Conservation (phyloP, 2,329 filamentous ascomycete species). For the Endocalyx cinctus region DNA sequence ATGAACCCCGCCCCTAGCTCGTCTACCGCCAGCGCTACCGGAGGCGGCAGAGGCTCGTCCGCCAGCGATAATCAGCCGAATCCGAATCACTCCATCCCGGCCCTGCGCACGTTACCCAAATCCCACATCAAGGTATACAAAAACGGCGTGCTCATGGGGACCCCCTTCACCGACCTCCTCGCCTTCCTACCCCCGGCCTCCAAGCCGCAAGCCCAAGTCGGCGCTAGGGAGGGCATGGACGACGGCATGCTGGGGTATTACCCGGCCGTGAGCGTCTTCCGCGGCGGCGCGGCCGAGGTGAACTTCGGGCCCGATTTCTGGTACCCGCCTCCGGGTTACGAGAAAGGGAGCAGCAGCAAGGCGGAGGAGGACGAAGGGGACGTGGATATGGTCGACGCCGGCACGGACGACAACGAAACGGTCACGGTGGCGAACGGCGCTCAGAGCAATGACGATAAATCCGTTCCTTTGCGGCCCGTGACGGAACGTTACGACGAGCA, state of each 20-base stretch:
- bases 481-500: slow-evolving; percentile 84
- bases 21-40: no score
- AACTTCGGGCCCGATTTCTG: slow-evolving; percentile 96
- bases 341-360: slow-evolving; percentile 11
- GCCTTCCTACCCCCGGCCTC: slow-evolving; percentile 90
- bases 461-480: slow-evolving; percentile 52
- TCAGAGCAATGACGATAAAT: slow-evolving; percentile 6
- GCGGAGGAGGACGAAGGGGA: slow-evolving; percentile 30
- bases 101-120: slow-evolving; percentile 80
- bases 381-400: slow-evolving; percentile 42
- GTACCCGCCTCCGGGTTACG: slow-evolving; percentile 66
- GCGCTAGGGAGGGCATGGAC: slow-evolving; percentile 81
- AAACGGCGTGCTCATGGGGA: slow-evolving; percentile 82
- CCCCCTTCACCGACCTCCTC: slow-evolving; percentile 80
- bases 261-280: slow-evolving; percentile 86
- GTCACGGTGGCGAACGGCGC: slow-evolving; percentile 6
- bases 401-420: slow-evolving; percentile 26
- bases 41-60: slow-evolving; percentile 35
- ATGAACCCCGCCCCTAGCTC: slow-evolving; percentile 68
- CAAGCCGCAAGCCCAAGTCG: slow-evolving; percentile 63
- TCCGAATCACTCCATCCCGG: slow-evolving; percentile 66
- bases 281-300: slow-evolving; percentile 83
- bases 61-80: slow-evolving; percentile 50
- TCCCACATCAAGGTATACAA: slow-evolving; percentile 89
- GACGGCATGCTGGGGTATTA: slow-evolving; percentile 96